These are phyloP conservation scores for Kwoniella heveanensis DNA, from an alignment of 768 basidiomycete genomes.

Conservation along the genomic window DNA sequence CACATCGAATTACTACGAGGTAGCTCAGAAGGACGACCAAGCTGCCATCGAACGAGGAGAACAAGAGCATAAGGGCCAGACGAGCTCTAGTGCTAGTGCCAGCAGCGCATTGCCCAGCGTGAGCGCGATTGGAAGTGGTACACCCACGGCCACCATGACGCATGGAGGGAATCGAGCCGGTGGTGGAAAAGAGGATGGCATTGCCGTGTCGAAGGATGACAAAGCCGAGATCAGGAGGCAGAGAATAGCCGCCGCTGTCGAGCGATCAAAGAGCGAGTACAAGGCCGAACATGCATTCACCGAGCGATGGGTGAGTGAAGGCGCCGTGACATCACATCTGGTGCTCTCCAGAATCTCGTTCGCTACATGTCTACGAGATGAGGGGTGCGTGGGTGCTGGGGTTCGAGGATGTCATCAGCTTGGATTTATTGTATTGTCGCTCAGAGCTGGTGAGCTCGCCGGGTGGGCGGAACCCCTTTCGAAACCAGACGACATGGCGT, in stretches of 20 bases:
- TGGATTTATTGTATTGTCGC: too few relatives aligned
- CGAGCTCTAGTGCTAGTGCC: not conserved
- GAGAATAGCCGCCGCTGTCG: slow-evolving; percentile 42
- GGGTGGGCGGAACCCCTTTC: too few relatives aligned
- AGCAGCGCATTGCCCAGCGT: too few relatives aligned
- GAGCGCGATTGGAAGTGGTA: too few relatives aligned
- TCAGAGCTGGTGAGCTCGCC: too few relatives aligned
- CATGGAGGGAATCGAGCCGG: too few relatives aligned
- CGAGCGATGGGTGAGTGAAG: slow-evolving; percentile 37
- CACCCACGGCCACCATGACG: not conserved
- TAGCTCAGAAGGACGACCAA: slow-evolving; percentile 18
- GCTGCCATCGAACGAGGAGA: not conserved
- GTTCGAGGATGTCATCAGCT: too few relatives aligned
- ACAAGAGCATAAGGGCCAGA: not conserved
- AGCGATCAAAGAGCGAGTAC: slow-evolving; percentile 45
- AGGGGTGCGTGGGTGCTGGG: too few relatives aligned
- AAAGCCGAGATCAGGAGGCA: slow-evolving; percentile 23
- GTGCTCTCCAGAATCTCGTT: too few relatives aligned
- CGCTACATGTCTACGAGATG: too few relatives aligned
- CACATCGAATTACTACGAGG: slow-evolving; percentile 13
- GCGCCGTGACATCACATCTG: too few relatives aligned
- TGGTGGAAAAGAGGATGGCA: not conserved
- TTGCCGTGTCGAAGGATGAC: slow-evolving; percentile 1
- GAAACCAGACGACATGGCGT: too few relatives aligned
- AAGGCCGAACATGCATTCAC: slow-evolving; percentile 44